Conservation (phyloP, 768 basidiomycete species). For the Cytidiella melzeri region DNA sequence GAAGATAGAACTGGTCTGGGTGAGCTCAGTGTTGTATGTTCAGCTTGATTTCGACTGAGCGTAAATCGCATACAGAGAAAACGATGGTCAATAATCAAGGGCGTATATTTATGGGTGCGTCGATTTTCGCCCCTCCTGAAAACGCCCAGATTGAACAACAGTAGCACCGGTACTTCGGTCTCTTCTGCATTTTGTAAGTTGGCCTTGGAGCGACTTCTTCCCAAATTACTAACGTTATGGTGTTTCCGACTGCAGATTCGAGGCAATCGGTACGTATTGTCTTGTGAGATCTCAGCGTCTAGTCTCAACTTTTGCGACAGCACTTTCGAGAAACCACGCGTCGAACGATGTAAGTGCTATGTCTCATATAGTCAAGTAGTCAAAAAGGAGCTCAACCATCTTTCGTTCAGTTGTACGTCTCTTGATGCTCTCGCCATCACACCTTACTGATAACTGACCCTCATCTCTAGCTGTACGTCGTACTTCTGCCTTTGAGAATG, state of each 20-base stretch:
- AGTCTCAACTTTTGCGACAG: conserved; percentile 2
- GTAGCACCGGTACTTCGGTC: conserved; percentile 26
- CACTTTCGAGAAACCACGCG: conserved; percentile 5
- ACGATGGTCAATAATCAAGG: conserved; percentile 26
- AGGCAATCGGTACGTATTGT: conserved; percentile 11
- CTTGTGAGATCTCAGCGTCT: not conserved
- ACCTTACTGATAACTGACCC: not conserved
- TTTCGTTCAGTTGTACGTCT: not conserved
- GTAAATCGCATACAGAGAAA: conserved; percentile 14
- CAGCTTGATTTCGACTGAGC: not conserved
- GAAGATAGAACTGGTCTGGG: conserved; percentile 21
- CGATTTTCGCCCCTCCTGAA: not conserved
- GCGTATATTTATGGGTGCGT: conserved; percentile 24
- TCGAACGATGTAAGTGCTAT: not conserved
- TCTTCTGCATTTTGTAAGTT: conserved; percentile 23
- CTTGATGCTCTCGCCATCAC: not conserved
- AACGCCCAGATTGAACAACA: not conserved
- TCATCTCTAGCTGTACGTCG: not conserved
- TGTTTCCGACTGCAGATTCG: conserved; percentile 7
- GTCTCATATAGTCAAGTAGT: not conserved
- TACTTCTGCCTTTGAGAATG: not conserved
- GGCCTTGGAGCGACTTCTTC: no score
- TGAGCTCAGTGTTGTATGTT: conserved; percentile 3
- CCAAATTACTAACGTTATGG: not conserved
- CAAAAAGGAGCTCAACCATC: not conserved